A percentile compares a stretch with the other conserved stretches of the same genome.
phyloP scores from a whole-genome alignment of 192 early-diverging fungal genomes.

The Rhizophagus prolifer region DNA sequence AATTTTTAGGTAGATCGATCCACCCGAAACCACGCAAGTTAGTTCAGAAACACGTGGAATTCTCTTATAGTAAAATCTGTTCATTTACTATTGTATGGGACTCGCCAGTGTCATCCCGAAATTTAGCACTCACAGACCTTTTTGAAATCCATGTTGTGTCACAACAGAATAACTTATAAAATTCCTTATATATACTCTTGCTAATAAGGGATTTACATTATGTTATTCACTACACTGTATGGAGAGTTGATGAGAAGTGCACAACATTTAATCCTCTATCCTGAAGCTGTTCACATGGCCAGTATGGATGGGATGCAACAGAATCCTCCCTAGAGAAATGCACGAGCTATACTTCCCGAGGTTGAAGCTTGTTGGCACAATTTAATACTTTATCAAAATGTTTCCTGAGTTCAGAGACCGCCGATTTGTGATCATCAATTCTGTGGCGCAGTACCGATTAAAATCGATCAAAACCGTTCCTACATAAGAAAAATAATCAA shows the following conservation, averaged over 20 bases:
- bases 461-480: no score
- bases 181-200: no score
- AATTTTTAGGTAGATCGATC: no score
- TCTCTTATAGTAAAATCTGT: not conserved
- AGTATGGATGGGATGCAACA: not conserved
- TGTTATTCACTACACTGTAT: no score
- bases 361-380: not conserved
- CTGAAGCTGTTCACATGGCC: conserved; percentile 4
- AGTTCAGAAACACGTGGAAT: no score
- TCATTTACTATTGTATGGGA: not conserved
- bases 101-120: conserved; percentile 7
- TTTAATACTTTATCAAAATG: conserved; percentile 1
- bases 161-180: no score
- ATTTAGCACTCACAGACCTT: not conserved
- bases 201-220: no score
- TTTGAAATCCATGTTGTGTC: not conserved
- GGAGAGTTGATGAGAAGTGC: no score
- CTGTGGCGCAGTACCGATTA: no score
- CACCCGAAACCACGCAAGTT: no score
- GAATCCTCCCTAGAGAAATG: conserved; percentile 7
- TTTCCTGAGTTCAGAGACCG: not conserved
- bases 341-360: not conserved
- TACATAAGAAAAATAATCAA: no score
- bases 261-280: not conserved
- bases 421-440: no score